Evolutionary conservation across 78 protist genomes (phyloP).

Genomic region (Pigoraptor vietnamica): DNA sequence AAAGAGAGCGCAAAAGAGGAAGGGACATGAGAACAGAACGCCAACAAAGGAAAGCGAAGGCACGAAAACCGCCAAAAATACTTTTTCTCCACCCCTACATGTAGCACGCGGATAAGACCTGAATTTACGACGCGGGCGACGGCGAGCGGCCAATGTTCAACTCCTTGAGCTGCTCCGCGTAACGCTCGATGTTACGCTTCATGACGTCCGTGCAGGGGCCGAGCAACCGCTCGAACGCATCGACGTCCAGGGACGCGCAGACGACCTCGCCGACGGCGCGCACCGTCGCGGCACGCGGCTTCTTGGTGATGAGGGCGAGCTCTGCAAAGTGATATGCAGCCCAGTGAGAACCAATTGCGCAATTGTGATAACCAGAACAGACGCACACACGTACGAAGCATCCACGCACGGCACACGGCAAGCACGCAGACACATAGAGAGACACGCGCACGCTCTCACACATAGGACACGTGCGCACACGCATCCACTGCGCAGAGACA

Average conservation of each 20-base stretch:
- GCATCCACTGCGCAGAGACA: background rate
- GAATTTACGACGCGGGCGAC: background rate
- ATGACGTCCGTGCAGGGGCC: background rate
- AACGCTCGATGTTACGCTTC: background rate
- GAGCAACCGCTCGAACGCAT: background rate
- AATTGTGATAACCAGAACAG: background rate
- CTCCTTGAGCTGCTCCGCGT: conserved; percentile 11
- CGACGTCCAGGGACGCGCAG: background rate
- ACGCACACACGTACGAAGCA: background rate
- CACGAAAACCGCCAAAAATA: too few relatives aligned
- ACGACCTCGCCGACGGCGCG: background rate
- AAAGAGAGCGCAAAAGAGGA: too few relatives aligned
- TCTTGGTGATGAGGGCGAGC: background rate
- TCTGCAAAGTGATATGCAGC: background rate
- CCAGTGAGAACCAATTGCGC: background rate
- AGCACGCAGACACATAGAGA: background rate
- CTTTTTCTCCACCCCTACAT: too few relatives aligned
- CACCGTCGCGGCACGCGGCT: background rate
- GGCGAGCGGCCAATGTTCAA: background rate
- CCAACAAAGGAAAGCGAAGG: too few relatives aligned
- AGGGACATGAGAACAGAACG: too few relatives aligned
- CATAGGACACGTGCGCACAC: background rate
- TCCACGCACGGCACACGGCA: too few relatives aligned
- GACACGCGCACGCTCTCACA: background rate
- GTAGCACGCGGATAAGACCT: too few relatives aligned